Conservation (phyloP, 495 filamentous ascomycete genomes). For the Evernia prunastri region DNA sequence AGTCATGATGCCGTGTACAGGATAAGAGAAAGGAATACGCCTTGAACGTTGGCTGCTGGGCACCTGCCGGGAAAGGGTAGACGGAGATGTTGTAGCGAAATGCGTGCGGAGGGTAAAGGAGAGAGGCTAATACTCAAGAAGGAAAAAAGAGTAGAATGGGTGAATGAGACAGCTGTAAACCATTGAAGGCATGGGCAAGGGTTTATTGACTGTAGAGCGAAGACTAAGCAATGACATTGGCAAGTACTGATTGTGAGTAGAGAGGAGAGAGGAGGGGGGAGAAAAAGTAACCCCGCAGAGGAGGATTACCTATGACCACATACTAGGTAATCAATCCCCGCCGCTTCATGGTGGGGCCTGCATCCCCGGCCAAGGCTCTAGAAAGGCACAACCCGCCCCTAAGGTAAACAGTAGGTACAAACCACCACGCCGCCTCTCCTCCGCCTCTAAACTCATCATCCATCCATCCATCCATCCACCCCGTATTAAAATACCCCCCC, state of each 20-base stretch:
- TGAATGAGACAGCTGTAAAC: not conserved
- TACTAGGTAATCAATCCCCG: too few species aligned
- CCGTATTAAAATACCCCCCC: not conserved
- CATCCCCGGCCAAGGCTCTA: too few species aligned
- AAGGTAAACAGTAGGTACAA: too few species aligned
- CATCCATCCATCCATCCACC: not conserved
- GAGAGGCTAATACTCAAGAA: not conserved
- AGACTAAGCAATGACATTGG: not conserved
- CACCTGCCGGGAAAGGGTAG: not conserved
- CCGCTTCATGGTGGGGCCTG: too few species aligned
- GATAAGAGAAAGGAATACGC: not conserved
- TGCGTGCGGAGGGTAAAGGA: not conserved
- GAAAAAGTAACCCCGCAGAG: not conserved
- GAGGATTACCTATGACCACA: too few species aligned
- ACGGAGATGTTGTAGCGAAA: not conserved
- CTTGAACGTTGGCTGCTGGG: not conserved
- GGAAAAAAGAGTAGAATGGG: not conserved
- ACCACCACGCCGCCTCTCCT: too few species aligned
- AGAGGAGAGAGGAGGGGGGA: too few species aligned
- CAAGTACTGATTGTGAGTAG: not conserved
- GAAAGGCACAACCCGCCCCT: too few species aligned
- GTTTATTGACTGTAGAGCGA: not conserved
- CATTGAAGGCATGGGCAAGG: not conserved
- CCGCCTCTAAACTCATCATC: too few species aligned
- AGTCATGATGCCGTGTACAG: not conserved